A percentile compares a stretch with the other conserved stretches of the same genome.
phyloP scores from a whole-genome alignment of 352 stramenopile genomes.

The Pythium vanterpoolii region DNA sequence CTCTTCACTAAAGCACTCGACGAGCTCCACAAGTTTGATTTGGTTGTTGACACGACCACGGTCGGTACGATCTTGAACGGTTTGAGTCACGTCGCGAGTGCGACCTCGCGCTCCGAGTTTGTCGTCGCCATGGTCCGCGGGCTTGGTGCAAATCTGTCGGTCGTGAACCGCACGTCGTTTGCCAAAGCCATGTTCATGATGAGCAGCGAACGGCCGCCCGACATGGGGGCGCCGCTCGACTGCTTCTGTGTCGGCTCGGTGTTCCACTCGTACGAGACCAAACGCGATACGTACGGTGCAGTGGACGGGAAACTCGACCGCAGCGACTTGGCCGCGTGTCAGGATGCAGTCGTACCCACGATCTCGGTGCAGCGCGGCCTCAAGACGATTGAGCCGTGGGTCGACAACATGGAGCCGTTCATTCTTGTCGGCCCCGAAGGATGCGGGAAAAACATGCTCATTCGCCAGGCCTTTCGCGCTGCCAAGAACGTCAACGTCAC shows the following conservation, averaged over 20 bases:
- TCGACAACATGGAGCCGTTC: slow-evolving; percentile 92
- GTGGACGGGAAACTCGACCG: slow-evolving; percentile 67
- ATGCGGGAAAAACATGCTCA: slow-evolving; percentile 94
- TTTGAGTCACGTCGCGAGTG: slow-evolving; percentile 80
- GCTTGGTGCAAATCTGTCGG: slow-evolving; percentile 89
- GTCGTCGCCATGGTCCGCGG: slow-evolving; percentile 90
- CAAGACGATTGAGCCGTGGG: slow-evolving; percentile 88
- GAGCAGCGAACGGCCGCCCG: slow-evolving; percentile 86
- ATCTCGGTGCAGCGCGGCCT: slow-evolving; percentile 85
- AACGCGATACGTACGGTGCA: slow-evolving; percentile 69
- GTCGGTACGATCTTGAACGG: slow-evolving; percentile 93
- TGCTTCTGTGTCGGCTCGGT: slow-evolving; percentile 79
- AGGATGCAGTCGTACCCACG: slow-evolving; percentile 66
- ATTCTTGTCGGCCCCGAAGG: slow-evolving; percentile 94
- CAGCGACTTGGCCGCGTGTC: slow-evolving; percentile 35
- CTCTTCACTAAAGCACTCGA: slow-evolving; percentile 88
- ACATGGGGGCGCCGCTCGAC: slow-evolving; percentile 84
- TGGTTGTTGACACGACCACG: slow-evolving; percentile 90
- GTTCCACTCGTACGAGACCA: slow-evolving; percentile 76
- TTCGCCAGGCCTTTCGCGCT: slow-evolving; percentile 87
- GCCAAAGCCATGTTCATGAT: slow-evolving; percentile 92
- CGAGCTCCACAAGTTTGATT: slow-evolving; percentile 82
- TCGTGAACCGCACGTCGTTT: slow-evolving; percentile 72
- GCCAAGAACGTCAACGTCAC: slow-evolving; percentile 73
- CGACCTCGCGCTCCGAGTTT: slow-evolving; percentile 83